Conservation (phyloP, 2,329 filamentous ascomycete species). For the Colletotrichum spaethianum region DNA sequence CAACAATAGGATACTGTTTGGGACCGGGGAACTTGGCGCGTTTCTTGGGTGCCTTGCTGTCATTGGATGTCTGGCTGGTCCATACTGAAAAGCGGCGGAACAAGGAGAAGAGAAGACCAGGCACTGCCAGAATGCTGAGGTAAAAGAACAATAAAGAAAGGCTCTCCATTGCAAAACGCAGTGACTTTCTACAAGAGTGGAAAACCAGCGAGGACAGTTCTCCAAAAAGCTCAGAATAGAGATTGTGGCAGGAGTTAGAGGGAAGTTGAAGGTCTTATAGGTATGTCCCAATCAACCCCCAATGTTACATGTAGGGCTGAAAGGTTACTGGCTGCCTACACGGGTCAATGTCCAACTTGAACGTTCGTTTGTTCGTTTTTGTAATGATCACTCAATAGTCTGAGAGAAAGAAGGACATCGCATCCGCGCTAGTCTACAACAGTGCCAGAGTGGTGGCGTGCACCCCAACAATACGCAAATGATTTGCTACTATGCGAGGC, state of each 20-base stretch:
- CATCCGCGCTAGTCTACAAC: not conserved
- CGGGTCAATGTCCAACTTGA: not conserved
- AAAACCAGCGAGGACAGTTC: no score
- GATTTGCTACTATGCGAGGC: not conserved
- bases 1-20: slow-evolving; percentile 62
- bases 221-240: not conserved
- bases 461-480: no score
- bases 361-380: no score
- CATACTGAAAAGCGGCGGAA: slow-evolving; percentile 56
- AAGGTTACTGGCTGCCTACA: not conserved
- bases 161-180: slow-evolving; percentile 52
- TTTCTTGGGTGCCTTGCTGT: slow-evolving; percentile 42
- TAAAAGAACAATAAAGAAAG: slow-evolving; percentile 59
- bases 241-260: not conserved
- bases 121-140: slow-evolving; percentile 56
- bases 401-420: not conserved
- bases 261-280: not conserved
- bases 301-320: not conserved
- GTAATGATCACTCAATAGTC: not conserved
- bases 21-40: slow-evolving; percentile 59
- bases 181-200: no score
- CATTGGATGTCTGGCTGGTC: slow-evolving; percentile 30
- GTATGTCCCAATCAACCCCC: not conserved
- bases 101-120: slow-evolving; percentile 59
- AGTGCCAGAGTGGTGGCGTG: no score